Evolutionary conservation across 139 green algal species (phyloP).

Genomic region (Closterium sp.): DNA sequence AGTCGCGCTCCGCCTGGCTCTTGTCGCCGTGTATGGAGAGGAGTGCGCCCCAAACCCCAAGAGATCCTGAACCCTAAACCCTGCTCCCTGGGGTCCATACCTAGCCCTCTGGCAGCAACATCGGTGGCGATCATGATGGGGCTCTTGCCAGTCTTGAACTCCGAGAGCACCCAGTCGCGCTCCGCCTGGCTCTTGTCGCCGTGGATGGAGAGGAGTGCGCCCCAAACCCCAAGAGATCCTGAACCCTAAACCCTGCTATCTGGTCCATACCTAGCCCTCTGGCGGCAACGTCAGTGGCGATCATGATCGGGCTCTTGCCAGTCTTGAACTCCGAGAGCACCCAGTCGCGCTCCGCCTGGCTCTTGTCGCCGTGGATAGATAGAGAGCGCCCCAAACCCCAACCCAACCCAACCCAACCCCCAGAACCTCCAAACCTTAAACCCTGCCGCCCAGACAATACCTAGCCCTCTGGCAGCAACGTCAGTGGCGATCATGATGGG

Average conservation of each 20-base stretch:
- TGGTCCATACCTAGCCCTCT: slow-evolving; percentile 23
- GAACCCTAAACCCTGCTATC: too few relatives aligned
- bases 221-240: too few relatives aligned
- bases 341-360: slow-evolving; percentile 57
- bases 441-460: neutral
- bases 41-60: too few relatives aligned
- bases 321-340: slow-evolving; percentile 56
- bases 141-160: slow-evolving; percentile 55
- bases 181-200: too few relatives aligned
- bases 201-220: too few relatives aligned
- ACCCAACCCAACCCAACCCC: slow-evolving; percentile 48
- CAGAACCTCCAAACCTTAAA: slow-evolving; percentile 16
- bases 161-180: slow-evolving; percentile 53
- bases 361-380: slow-evolving; percentile 64
- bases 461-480: slow-evolving; percentile 54
- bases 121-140: slow-evolving; percentile 61
- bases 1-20: slow-evolving; percentile 57
- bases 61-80: too few relatives aligned
- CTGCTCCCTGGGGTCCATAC: slow-evolving; percentile 62
- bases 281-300: slow-evolving; percentile 52
- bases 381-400: slow-evolving; percentile 43
- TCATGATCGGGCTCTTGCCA: slow-evolving; percentile 47
- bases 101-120: slow-evolving; percentile 57
- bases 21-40: slow-evolving; percentile 65
- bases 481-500: slow-evolving; percentile 61